Base-by-base conservation (phyloP, 1,284 basidiomycete genomes). In the Xerocomus cyaneibrunnescens region DNA sequence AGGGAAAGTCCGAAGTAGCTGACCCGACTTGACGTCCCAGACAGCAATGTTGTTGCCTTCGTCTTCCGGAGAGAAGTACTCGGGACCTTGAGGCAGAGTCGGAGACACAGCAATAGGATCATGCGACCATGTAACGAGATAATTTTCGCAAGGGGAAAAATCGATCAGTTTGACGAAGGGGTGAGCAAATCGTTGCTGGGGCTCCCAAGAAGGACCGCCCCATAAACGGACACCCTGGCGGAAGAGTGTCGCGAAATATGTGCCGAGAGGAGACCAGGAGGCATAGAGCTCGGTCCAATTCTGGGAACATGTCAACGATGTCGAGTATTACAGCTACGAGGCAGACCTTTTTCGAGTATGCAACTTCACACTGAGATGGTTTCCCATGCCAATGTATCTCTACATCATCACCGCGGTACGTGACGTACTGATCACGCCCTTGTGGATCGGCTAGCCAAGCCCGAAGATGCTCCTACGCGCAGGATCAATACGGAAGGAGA, bases 281-380 rank as follows among this genome's bases (percentile, higher is more conserved):
- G 95, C 89, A 74, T 98, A 99, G 39, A 97, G 87, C 66, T 99
- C 94, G 64, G 94, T 98, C 94, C 97, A 99, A 69, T 90, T 86
- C 85, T 92, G 14, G 53, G 49, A 50, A 43, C 25, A 35, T 16
- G 55, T 58, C 23, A 57, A 48, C 16, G 16, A 46, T 39, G 53
- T 38, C 27, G 10, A 31, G 12, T 10, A 12, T 30, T 27, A 40
- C 40, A 34, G 31, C 12, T 25, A 13, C 8, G n/a, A 43, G 48
- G 71, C 83, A 59, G 57, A 90, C 90, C 50, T 79, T 81, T 77
- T 87, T 88, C 53, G 74, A 75, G 64, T 87, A 80, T 17, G 91
- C 90, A 36, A 89, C 69, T 70, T 98, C 94, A 62, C 89, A 86
- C 58, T 89, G 86, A 13, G 92, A 93, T 52, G 89, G 87, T 64